Evolutionary conservation across 2,329 filamentous ascomycete genomes (phyloP).

Genomic region (Fusarium cicatricum): DNA sequence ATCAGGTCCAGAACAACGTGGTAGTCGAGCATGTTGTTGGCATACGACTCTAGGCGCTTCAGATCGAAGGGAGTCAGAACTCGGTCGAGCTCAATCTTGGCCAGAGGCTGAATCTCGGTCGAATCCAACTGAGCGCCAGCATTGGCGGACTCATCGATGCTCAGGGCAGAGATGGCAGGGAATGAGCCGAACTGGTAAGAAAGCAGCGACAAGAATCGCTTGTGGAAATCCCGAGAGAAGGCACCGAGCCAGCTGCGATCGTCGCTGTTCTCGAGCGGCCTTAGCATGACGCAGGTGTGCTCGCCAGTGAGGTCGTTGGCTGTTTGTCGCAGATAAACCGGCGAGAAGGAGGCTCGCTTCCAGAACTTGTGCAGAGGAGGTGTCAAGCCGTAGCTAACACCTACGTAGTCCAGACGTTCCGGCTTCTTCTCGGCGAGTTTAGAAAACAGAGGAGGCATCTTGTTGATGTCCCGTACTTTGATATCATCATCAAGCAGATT

Average conservation of each 20-base stretch:
- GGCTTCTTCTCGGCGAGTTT: constrained; percentile 86
- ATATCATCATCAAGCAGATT: constrained; percentile 87
- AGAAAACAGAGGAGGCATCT: constrained; percentile 93
- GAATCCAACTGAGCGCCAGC: constrained; percentile 73
- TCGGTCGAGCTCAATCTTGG: constrained; percentile 78
- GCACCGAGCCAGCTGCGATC: constrained; percentile 88
- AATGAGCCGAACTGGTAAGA: constrained; percentile 94
- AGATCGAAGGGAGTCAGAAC: constrained; percentile 90
- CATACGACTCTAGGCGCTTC: constrained; percentile 93
- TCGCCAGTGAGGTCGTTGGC: constrained; percentile 96
- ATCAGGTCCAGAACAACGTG: constrained; percentile 96
- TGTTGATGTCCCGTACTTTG: constrained; percentile 85
- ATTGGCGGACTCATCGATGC: constrained; percentile 86
- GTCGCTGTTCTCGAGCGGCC: constrained; percentile 73
- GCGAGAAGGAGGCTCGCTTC: constrained; percentile 86
- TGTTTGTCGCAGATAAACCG: constrained; percentile 94
- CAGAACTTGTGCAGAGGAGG: constrained; percentile 92
- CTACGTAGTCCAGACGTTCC: constrained; percentile 86
- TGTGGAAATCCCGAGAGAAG: constrained; percentile 92
- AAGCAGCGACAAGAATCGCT: constrained; percentile 87
- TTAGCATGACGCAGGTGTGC: constrained; percentile 97
- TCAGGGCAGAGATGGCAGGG: constrained; percentile 78
- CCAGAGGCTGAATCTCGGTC: constrained; percentile 62
- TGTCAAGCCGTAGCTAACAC: constrained; percentile 94
- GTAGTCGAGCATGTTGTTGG: constrained; percentile 97